phyloP scores from a whole-genome alignment of 495 filamentous ascomycete species.

The Xylaria nigripes region DNA sequence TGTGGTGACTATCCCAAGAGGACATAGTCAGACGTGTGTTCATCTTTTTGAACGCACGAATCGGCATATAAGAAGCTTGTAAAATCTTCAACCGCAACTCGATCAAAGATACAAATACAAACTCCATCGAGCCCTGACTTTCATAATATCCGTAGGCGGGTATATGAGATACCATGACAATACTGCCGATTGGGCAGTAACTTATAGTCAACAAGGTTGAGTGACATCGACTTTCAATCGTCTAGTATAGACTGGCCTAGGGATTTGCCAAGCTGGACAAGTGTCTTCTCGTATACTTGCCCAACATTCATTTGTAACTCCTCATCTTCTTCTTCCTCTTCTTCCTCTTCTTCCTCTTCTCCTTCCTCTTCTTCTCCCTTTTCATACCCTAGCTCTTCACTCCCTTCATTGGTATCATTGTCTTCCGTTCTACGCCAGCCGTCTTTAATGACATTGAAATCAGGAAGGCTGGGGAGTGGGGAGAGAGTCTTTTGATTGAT shows the following conservation, averaged over 20 bases:
- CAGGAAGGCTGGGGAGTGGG: slow-evolving; percentile 1
- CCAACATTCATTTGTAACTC: slow-evolving; percentile 56
- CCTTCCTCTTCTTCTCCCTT: slow-evolving; percentile 31
- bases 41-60: too few species aligned
- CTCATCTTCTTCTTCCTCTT: slow-evolving; percentile 38
- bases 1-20: slow-evolving; percentile 29
- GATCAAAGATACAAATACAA: slow-evolving; percentile 17
- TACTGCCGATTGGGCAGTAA: not conserved
- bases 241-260: slow-evolving; percentile 30
- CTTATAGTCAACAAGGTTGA: not conserved
- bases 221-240: not conserved
- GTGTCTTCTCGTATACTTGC: slow-evolving; percentile 68
- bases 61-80: too few species aligned
- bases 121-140: too few species aligned
- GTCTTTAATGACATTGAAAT: not conserved
- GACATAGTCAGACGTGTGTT: slow-evolving; percentile 45
- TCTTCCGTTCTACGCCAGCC: not conserved
- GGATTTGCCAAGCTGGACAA: slow-evolving; percentile 60
- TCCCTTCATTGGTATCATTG: slow-evolving; percentile 6
- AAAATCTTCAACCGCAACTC: slow-evolving; percentile 44
- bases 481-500: slow-evolving; percentile 1
- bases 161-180: not conserved
- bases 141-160: not conserved
- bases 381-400: slow-evolving; percentile 12
- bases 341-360: slow-evolving; percentile 22